Base-by-base conservation (phyloP, 129 eudicot genomes). In the Silybum marianum region DNA sequence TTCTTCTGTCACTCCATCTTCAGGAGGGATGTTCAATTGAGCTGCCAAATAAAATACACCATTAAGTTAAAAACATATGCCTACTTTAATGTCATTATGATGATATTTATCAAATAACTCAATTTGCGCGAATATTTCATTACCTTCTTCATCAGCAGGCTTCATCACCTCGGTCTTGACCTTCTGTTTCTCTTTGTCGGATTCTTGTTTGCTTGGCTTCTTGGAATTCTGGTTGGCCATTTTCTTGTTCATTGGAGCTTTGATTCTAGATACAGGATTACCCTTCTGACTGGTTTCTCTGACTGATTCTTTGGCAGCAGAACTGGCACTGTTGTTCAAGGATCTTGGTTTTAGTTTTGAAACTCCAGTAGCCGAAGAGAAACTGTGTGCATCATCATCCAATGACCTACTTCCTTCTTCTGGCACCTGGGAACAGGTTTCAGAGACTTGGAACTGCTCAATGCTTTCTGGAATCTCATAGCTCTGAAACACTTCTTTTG, bases 381-480 rank as follows among this genome's bases (percentile, higher is more conserved):
- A 77, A 84, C 96, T 90, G 30, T 48, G 77, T 60, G 82, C 81
- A 39, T 84, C 88, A n/a, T 94, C 95, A 77, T 87, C 89, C 69
- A 86, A 86, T 74, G 85, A 82, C n/a, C 66, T 86, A 70, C 83
- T 66, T 73, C 87, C 90, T 44, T 84, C 93, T 71, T 85, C 88
- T 22, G 90, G 87, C 69, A 81, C 85, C 24, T 85, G 88, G 16
- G 97, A 86, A 84, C 85, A 81, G 62, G 86, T 82, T 60, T 79
- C 91, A 30, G 97, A 92, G 22, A 86, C 94, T 76, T 95, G 91
- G 42, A 90, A 70, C 78, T 91, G 91, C 80, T 90, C 99, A 38
- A 82, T 70, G 79, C 66, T 89, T 80, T 92, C 94, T 38, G 70
- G 48, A 22, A 95, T 85, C 58, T 82, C 90, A 77, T 89, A 95